phyloP scores from a whole-genome alignment of 139 green algal species.

The Dunaliella primolecta region DNA sequence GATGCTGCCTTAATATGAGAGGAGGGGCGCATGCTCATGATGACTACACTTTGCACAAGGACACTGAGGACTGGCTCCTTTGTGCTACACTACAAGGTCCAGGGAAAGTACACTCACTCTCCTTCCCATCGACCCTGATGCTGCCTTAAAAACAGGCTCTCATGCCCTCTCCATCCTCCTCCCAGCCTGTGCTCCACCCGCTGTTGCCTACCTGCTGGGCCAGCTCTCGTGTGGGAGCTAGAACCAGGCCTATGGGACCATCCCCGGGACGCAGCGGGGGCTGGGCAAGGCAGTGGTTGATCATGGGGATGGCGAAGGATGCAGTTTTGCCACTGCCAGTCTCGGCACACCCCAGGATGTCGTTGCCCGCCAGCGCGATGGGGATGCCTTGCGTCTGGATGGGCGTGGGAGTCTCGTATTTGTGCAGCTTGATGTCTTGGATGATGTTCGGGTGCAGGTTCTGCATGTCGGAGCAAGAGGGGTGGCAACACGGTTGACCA shows the following conservation, averaged over 20 bases:
- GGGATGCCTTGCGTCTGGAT: constrained; percentile 88
- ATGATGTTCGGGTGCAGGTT: constrained; percentile 77
- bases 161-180: not conserved
- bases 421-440: constrained; percentile 70
- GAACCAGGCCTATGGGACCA: constrained; percentile 92
- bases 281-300: constrained; percentile 80
- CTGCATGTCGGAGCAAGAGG: constrained; percentile 34
- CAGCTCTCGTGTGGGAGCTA: constrained; percentile 97
- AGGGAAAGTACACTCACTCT: not conserved
- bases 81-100: not conserved
- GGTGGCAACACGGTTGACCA: not conserved
- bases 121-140: not conserved
- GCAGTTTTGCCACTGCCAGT: constrained; percentile 89
- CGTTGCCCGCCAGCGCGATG: constrained; percentile 72
- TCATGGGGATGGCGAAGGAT: constrained; percentile 84
- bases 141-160: not conserved
- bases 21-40: no score
- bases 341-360: constrained; percentile 89
- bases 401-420: constrained; percentile 84
- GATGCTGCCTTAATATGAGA: no score
- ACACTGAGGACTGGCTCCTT: not conserved
- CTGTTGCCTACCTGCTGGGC: constrained; percentile 90
- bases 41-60: no score
- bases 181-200: not conserved
- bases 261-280: constrained; percentile 60